Conservation (phyloP, 73 alveolate species). For the Tetrahymena borealis region DNA sequence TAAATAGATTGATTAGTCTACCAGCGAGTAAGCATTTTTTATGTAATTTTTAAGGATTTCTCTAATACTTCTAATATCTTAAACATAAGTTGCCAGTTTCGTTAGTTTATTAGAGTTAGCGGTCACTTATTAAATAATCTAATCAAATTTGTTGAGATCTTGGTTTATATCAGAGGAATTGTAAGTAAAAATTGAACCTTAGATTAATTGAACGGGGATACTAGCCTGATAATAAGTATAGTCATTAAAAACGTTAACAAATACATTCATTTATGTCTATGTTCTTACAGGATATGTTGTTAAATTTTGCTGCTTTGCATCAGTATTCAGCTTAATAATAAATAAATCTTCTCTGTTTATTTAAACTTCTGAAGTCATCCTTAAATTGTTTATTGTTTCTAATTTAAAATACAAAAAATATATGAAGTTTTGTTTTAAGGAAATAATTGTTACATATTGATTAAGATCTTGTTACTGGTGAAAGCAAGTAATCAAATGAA, state of each 20-base stretch:
- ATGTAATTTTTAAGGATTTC: neutral
- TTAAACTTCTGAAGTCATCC: neutral
- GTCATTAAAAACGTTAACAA: neutral
- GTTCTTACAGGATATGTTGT: neutral
- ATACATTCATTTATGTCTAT: neutral
- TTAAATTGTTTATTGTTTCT: neutral
- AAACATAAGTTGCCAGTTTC: neutral
- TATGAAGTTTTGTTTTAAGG: neutral
- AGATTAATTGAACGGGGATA: neutral
- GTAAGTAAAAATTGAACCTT: neutral
- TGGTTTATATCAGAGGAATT: neutral
- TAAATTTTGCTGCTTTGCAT: neutral
- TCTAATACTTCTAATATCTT: neutral
- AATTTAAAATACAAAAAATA: neutral
- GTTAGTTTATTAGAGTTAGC: neutral
- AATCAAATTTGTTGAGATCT: neutral
- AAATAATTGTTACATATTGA: neutral
- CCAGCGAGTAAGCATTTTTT: neutral
- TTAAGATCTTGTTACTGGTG: neutral
- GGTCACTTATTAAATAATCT: neutral
- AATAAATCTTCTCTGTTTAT: neutral
- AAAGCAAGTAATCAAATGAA: neutral
- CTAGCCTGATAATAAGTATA: neutral
- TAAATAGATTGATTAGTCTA: neutral
- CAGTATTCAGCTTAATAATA: neutral